These are phyloP conservation scores for Parasarocladium wereldwijsianum DNA, from an alignment of 2,329 filamentous ascomycete species.

Conservation along the genomic window DNA sequence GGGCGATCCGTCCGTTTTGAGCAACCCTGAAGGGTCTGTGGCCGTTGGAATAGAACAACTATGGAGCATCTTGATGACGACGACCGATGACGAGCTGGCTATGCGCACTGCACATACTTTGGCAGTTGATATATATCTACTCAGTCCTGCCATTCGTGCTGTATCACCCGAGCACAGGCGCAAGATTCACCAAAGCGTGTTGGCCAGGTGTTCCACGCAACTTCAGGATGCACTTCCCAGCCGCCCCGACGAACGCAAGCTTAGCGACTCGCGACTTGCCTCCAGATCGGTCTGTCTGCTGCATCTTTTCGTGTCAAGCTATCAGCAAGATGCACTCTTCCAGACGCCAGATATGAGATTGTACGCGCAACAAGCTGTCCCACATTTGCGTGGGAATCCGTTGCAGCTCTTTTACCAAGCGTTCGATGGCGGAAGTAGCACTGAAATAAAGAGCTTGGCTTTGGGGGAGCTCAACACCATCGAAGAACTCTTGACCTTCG, in stretches of 20 bases:
- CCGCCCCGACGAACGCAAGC: no score
- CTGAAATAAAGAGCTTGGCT: conserved; percentile 43
- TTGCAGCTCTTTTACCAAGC: conserved; percentile 61
- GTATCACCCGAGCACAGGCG: conserved; percentile 34
- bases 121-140: conserved; percentile 56
- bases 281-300: no score
- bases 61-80: conserved; percentile 69
- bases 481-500: conserved; percentile 49
- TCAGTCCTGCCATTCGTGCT: conserved; percentile 38
- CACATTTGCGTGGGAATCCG: conserved; percentile 43
- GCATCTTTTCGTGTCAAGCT: no score
- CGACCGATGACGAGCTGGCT: conserved; percentile 51
- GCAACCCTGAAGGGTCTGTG: no score
- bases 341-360: conserved; percentile 41
- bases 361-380: conserved; percentile 34
- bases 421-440: conserved; percentile 47
- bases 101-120: conserved; percentile 53
- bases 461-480: conserved; percentile 61
- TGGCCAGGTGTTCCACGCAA: conserved; percentile 59
- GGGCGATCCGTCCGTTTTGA: no score
- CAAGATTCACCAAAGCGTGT: conserved; percentile 52
- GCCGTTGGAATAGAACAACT: conserved; percentile 52
- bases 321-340: no score
- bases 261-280: no score
- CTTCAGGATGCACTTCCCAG: conserved; percentile 52